A percentile compares a stretch with the other conserved stretches of the same genome.
Conservation (phyloP, 2,329 filamentous ascomycete species). For the Apiospora malaysiana region DNA sequence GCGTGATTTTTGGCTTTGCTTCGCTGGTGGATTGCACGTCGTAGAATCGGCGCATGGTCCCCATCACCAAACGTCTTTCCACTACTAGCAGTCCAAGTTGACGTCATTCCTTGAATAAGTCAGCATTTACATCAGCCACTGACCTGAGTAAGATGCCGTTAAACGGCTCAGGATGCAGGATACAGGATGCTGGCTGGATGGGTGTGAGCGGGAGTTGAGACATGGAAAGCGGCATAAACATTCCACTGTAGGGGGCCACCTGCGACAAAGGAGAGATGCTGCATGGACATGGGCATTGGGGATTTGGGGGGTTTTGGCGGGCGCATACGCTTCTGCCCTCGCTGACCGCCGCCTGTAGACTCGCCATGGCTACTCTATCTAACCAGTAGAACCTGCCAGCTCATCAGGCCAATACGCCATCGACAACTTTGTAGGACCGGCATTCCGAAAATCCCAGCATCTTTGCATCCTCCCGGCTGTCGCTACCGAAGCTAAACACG, state of each 20-base stretch:
- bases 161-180: not conserved
- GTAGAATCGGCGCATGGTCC: not conserved
- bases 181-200: not conserved
- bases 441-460: constrained; percentile 9
- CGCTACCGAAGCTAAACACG: constrained; percentile 4
- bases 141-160: not conserved
- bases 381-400: not conserved
- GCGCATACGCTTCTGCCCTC: not conserved
- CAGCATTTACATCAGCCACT: not conserved
- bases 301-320: not conserved
- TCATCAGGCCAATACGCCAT: not conserved
- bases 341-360: not conserved
- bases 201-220: not conserved
- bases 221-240: constrained; percentile 2
- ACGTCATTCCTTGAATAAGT: not conserved
- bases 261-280: not conserved
- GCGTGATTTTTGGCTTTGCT: not conserved
- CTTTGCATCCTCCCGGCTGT: not conserved
- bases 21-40: not conserved
- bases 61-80: not conserved
- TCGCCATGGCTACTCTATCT: not conserved
- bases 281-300: not conserved
- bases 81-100: no score
- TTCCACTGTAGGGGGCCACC: not conserved
- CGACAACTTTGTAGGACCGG: not conserved